phyloP scores from a whole-genome alignment of 257 asterid genomes.

The Solanum ossicruentum region DNA sequence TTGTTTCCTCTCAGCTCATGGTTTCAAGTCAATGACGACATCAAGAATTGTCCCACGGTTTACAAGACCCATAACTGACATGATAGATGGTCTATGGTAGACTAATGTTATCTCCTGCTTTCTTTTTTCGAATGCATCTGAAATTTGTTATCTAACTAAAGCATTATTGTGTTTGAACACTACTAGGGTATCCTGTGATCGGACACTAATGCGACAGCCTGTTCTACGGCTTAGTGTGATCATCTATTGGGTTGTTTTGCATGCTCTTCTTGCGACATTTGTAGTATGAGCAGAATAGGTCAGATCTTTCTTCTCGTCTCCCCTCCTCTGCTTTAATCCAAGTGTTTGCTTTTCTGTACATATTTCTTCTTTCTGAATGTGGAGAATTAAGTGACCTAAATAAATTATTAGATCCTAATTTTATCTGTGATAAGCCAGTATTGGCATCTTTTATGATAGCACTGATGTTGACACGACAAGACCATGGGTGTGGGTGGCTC shows the following conservation, averaged over 20 bases:
- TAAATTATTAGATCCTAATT: not conserved
- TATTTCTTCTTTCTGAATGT: not conserved
- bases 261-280: conserved; percentile 66
- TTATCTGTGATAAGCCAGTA: not conserved
- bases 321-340: not conserved
- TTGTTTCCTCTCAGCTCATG: conserved; percentile 65
- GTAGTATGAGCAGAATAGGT: conserved; percentile 46
- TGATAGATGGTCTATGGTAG: conserved; percentile 94
- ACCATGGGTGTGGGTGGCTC: not conserved
- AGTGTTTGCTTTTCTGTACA: not conserved
- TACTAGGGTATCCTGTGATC: conserved; percentile 90
- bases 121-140: not conserved
- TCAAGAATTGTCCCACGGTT: conserved; percentile 82
- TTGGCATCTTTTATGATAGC: not conserved
- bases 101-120: not conserved
- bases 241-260: conserved; percentile 81
- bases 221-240: conserved; percentile 83
- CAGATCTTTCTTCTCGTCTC: not conserved
- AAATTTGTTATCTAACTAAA: not conserved
- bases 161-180: conserved; percentile 4
- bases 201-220: conserved; percentile 94
- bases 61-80: conserved; percentile 79
- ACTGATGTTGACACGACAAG: not conserved
- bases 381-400: not conserved
- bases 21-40: conserved; percentile 93